These are phyloP conservation scores for Candida methanosorbosa DNA, from an alignment of 805 yeast species.

Conservation along the genomic window DNA sequence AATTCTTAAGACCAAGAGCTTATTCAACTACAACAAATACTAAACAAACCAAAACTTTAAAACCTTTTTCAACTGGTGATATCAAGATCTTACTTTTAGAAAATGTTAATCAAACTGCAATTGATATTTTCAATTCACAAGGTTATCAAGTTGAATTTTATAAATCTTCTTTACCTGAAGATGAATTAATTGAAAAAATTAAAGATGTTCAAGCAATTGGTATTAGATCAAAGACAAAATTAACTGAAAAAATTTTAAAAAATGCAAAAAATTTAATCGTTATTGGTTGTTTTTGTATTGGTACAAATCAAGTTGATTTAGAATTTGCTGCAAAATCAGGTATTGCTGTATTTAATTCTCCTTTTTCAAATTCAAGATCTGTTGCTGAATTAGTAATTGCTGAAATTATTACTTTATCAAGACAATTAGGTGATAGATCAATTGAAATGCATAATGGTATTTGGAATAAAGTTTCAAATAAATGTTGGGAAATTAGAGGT, in stretches of 20 bases:
- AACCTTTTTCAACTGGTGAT: conserved; percentile 94
- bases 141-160: conserved; percentile 96
- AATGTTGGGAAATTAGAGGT: conserved; percentile 99
- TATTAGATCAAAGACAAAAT: conserved; percentile 92
- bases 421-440: conserved; percentile 96
- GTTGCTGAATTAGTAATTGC: conserved; percentile 97
- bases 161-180: conserved; percentile 85
- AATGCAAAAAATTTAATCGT: conserved; percentile 86
- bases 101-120: conserved; percentile 90
- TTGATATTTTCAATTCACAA: conserved; percentile 74
- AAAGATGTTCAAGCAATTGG: conserved; percentile 94
- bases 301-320: conserved; percentile 95
- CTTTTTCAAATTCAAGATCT: conserved; percentile 96
- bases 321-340: conserved; percentile 88
- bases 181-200: conserved; percentile 89
- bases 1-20: conserved; percentile 33
- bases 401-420: conserved; percentile 86
- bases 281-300: conserved; percentile 98
- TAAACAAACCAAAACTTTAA: conserved; percentile 61
- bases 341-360: conserved; percentile 91
- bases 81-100: conserved; percentile 86
- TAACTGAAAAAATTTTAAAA: conserved; percentile 67
- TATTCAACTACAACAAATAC: conserved; percentile 32
- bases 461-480: conserved; percentile 93
- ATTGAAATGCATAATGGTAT: conserved; percentile 92